Percentiles rank a stretch among this genome's conserved stretches.
Evolutionary conservation across 768 basidiomycete species (phyloP).

Genomic region (Boletus subcaerulescens): DNA sequence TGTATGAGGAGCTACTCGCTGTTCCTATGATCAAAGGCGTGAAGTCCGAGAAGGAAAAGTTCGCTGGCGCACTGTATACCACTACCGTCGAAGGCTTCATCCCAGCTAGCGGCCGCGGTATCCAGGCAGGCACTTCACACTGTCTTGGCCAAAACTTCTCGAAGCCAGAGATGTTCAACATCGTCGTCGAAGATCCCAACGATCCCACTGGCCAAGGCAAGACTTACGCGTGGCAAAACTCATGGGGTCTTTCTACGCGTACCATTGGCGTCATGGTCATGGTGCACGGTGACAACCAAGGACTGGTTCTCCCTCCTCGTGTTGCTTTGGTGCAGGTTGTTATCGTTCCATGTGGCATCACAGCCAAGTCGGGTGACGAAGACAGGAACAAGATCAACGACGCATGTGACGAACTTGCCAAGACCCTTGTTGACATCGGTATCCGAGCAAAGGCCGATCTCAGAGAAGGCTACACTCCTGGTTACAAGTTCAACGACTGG

Average conservation of each 20-base stretch:
- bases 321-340: constrained; percentile 92
- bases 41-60: constrained; percentile 99
- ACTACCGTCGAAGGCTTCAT: constrained; percentile 98
- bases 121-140: constrained; percentile 97
- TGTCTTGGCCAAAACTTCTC: constrained; percentile 99
- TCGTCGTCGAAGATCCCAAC: constrained; percentile 91
- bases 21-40: constrained; percentile 96
- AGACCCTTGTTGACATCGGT: constrained; percentile 65
- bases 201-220: constrained; percentile 66
- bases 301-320: constrained; percentile 93
- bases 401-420: constrained; percentile 75
- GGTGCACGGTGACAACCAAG: constrained; percentile 98
- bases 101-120: constrained; percentile 94
- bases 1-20: constrained; percentile 96
- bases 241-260: constrained; percentile 96
- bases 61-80: constrained; percentile 96
- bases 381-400: constrained; percentile 69
- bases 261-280: constrained; percentile 99
- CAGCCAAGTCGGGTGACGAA: constrained; percentile 73
- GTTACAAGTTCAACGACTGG: constrained; percentile 99
- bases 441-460: constrained; percentile 88
- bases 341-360: constrained; percentile 91
- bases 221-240: constrained; percentile 94
- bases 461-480: constrained; percentile 94
- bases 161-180: constrained; percentile 94